Percentiles rank a stretch among this genome's conserved stretches.
These are phyloP conservation scores for Quaeritorhiza haematococci DNA, from an alignment of 371 early-diverging fungal species.

Conservation along the genomic window DNA sequence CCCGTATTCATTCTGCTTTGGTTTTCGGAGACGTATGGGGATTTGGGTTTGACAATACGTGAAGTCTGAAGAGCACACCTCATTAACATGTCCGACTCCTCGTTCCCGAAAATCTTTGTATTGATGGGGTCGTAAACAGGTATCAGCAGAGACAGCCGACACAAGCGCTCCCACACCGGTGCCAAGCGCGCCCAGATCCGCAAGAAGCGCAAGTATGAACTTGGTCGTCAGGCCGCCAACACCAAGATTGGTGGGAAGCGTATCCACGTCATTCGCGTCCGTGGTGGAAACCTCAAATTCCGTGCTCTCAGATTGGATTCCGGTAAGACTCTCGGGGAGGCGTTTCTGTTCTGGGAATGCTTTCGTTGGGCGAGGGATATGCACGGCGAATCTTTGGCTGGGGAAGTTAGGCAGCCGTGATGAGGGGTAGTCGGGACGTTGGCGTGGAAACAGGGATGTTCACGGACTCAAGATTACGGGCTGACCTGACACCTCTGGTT, in stretches of 20 bases:
- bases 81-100: too few species aligned
- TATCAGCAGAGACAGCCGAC: constrained; percentile 95
- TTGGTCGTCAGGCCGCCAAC: constrained; percentile 97
- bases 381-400: too few species aligned
- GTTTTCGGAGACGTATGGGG: too few species aligned
- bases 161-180: constrained; percentile 97
- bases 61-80: too few species aligned
- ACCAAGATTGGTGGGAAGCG: constrained; percentile 96
- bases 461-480: not conserved
- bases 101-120: too few species aligned
- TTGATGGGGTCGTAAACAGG: too few species aligned
- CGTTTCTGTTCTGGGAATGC: not conserved
- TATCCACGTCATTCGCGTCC: constrained; percentile 91
- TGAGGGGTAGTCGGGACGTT: too few species aligned
- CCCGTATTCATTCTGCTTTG: too few species aligned
- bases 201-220: constrained; percentile 99
- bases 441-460: not conserved
- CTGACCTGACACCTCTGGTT: not conserved
- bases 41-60: too few species aligned
- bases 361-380: not conserved
- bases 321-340: too few species aligned
- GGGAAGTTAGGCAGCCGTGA: too few species aligned
- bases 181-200: constrained; percentile 97
- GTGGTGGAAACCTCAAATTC: constrained; percentile 99
- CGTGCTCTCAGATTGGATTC: constrained; percentile 96